Evolutionary conservation across 352 stramenopile species (phyloP).

Genomic region (Phytophthora syringae): DNA sequence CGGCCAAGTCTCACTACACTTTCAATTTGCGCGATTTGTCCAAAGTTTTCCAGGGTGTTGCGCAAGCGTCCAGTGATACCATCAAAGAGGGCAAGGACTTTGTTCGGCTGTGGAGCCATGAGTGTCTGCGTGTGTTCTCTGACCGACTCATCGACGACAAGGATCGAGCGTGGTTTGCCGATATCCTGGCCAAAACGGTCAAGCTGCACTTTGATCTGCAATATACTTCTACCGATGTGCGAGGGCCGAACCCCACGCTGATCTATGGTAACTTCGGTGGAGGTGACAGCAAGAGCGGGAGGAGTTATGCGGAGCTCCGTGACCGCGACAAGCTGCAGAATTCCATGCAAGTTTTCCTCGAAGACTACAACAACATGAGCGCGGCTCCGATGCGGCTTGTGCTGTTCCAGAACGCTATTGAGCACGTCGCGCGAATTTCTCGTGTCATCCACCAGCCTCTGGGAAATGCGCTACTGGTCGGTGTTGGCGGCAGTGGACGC

Average conservation of each 20-base stretch:
- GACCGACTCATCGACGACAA: conserved; percentile 92
- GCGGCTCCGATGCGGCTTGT: conserved; percentile 94
- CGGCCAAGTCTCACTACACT: conserved; percentile 94
- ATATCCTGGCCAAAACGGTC: conserved; percentile 72
- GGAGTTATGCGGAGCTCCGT: conserved; percentile 90
- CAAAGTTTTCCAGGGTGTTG: conserved; percentile 94
- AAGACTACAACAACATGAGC: conserved; percentile 97
- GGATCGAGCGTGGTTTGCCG: conserved; percentile 89
- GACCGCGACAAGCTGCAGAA: conserved; percentile 82
- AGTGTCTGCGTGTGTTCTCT: conserved; percentile 92
- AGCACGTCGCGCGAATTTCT: conserved; percentile 94
- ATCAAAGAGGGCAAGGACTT: conserved; percentile 89
- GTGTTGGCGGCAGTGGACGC: conserved; percentile 92
- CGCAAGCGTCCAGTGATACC: conserved; percentile 77
- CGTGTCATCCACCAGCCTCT: conserved; percentile 93
- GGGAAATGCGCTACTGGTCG: conserved; percentile 94
- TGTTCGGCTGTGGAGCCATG: conserved; percentile 91
- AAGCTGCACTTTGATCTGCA: conserved; percentile 82
- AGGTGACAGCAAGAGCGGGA: conserved; percentile 58
- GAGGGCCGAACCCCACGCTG: conserved; percentile 66
- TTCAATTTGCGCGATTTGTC: conserved; percentile 95
- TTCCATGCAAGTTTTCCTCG: conserved; percentile 92
- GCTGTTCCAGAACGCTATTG: conserved; percentile 95
- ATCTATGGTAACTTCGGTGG: conserved; percentile 92
- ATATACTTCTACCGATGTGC: conserved; percentile 65